These are phyloP conservation scores for Agastache rugosa DNA, from an alignment of 257 asterid genomes.

Conservation along the genomic window DNA sequence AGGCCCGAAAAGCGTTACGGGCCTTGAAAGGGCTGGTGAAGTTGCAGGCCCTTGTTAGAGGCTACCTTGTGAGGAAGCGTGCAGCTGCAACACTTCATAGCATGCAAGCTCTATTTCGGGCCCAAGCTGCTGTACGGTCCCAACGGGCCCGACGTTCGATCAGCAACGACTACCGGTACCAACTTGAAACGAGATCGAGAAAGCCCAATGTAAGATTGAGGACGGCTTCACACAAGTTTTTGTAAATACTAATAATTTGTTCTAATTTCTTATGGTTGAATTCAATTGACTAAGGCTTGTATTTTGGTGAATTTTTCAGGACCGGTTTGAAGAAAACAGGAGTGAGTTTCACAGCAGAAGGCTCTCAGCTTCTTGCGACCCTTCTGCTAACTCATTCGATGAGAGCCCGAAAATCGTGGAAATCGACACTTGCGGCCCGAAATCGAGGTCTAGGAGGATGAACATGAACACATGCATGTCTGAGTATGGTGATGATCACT, in stretches of 20 bases:
- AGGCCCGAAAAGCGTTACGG: slow-evolving; percentile 94
- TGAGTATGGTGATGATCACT: slow-evolving; percentile 65
- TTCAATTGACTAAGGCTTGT: slow-evolving; percentile 5
- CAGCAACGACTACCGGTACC: slow-evolving; percentile 47
- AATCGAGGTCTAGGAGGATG: slow-evolving; percentile 69
- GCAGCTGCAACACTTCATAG: slow-evolving; percentile 89
- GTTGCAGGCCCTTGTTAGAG: slow-evolving; percentile 87
- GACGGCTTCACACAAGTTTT: background rate
- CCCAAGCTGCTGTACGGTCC: slow-evolving; percentile 69
- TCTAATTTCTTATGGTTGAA: background rate
- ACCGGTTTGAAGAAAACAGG: slow-evolving; percentile 63
- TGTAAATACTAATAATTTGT: background rate
- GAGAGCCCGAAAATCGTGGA: slow-evolving; percentile 91
- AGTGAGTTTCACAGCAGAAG: slow-evolving; percentile 76
- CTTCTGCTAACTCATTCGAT: slow-evolving; percentile 45
- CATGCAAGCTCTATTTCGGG: slow-evolving; percentile 95
- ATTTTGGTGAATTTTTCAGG: slow-evolving; percentile 51
- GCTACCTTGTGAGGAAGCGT: slow-evolving; percentile 87
- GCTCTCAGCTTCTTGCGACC: slow-evolving; percentile 63
- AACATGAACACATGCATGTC: slow-evolving; percentile 51
- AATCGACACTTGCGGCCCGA: slow-evolving; percentile 74
- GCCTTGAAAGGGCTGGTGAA: slow-evolving; percentile 94
- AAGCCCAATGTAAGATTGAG: slow-evolving; percentile 68
- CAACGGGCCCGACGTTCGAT: slow-evolving; percentile 70
- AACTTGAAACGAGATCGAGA: slow-evolving; percentile 60